These are phyloP conservation scores for Panellus pusillus DNA, from an alignment of 768 basidiomycete species.

Conservation along the genomic window DNA sequence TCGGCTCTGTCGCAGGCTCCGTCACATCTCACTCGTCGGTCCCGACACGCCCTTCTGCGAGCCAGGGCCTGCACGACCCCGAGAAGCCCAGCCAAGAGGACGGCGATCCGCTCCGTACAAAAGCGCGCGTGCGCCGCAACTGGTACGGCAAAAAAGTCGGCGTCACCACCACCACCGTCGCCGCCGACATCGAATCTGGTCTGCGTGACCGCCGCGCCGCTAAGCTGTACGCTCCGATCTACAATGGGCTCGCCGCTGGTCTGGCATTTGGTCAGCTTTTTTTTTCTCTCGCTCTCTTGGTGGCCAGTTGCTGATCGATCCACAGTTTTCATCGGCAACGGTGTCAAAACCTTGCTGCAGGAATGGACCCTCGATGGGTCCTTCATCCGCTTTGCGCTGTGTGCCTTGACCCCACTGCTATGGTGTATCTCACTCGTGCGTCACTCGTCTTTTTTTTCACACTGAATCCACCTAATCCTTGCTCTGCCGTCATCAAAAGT, in stretches of 20 bases:
- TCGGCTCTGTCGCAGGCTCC: constrained; percentile 24
- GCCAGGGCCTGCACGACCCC: constrained; percentile 29
- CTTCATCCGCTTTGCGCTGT: constrained; percentile 61
- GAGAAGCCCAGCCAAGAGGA: constrained; percentile 22
- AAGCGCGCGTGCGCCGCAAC: constrained; percentile 42
- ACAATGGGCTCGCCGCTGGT: constrained; percentile 62
- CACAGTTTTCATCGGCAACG: constrained; percentile 65
- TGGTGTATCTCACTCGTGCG: constrained; percentile 71
- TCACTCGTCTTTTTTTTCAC: constrained; percentile 24
- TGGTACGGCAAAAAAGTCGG: constrained; percentile 63
- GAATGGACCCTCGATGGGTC: constrained; percentile 67
- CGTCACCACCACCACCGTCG: constrained; percentile 29
- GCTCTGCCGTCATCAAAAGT: constrained; percentile 39
- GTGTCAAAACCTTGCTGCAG: constrained; percentile 57
- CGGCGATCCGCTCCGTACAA: constrained; percentile 17
- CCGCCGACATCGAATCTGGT: constrained; percentile 31
- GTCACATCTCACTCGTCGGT: constrained; percentile 28
- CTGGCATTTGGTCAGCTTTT: constrained; percentile 48
- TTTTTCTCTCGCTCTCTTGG: constrained; percentile 37
- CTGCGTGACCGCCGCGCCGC: constrained; percentile 27
- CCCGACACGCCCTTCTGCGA: constrained; percentile 21
- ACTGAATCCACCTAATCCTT: not conserved
- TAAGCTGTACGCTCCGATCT: constrained; percentile 62
- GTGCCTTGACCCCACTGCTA: constrained; percentile 60
- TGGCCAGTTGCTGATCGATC: constrained; percentile 31